phyloP scores from a whole-genome alignment of 2,329 filamentous ascomycete species.

The Botryotinia globosa region DNA sequence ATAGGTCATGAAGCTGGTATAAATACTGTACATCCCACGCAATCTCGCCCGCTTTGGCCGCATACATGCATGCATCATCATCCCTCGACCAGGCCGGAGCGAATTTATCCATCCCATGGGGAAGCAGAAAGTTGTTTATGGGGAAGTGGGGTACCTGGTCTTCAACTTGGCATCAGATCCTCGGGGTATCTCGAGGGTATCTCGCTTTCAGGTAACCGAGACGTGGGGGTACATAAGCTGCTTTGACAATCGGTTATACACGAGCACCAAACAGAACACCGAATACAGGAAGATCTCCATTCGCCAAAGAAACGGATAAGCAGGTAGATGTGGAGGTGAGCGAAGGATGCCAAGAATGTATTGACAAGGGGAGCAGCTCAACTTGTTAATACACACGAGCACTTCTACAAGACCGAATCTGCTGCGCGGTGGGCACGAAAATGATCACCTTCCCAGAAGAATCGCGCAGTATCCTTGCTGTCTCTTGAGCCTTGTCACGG shows the following conservation, averaged over 20 bases:
- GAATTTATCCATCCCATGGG: conserved; percentile 19
- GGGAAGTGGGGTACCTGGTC: conserved; percentile 17
- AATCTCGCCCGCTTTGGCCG: not conserved
- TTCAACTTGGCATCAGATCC: conserved; percentile 11
- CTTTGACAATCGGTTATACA: not conserved
- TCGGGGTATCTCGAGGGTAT: conserved; percentile 21
- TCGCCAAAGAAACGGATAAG: not conserved
- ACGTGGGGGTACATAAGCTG: conserved; percentile 2
- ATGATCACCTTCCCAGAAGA: not conserved
- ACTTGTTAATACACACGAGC: not conserved
- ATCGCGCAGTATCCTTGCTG: not conserved
- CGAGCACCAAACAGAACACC: not conserved
- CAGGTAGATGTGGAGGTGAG: not conserved
- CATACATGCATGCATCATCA: conserved; percentile 6
- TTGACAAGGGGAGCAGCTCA: not conserved
- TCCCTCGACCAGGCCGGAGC: not conserved
- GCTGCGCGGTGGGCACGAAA: not conserved
- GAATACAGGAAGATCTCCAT: not conserved
- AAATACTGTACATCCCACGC: not conserved
- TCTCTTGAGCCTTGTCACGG: not conserved
- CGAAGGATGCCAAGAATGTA: not conserved
- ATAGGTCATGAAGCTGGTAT: not conserved
- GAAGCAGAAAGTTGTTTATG: conserved; percentile 3
- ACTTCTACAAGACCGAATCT: not conserved
- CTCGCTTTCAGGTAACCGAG: conserved; percentile 1